Evolutionary conservation across 129 eudicot species (phyloP).

Genomic region (Pulicaria dysenterica): DNA sequence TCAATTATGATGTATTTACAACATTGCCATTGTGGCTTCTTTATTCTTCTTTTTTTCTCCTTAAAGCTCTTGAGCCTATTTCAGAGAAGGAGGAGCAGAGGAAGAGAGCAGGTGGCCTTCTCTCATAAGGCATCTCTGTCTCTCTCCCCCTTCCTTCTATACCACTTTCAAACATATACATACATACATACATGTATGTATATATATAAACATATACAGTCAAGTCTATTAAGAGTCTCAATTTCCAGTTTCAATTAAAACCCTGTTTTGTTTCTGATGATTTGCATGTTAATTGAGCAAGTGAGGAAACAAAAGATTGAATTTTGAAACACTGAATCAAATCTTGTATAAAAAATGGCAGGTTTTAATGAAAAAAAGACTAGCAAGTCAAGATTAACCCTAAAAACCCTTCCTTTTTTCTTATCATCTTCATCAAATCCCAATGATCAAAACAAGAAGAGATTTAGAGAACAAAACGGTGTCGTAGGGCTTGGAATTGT

Average conservation of each 20-base stretch:
- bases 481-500: constrained; percentile 77
- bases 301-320: constrained; percentile 14
- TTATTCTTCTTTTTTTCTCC: constrained; percentile 36
- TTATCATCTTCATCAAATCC: constrained; percentile 35
- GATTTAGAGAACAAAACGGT: constrained; percentile 54
- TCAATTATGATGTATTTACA: constrained; percentile 29
- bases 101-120: constrained; percentile 50
- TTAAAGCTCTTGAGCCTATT: constrained; percentile 37
- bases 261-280: constrained; percentile 32
- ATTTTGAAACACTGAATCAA: constrained; percentile 14
- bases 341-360: constrained; percentile 42
- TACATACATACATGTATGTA: neutral
- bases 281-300: constrained; percentile 26
- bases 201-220: constrained; percentile 4
- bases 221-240: constrained; percentile 20
- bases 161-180: neutral
- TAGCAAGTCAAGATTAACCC: constrained; percentile 50
- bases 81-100: constrained; percentile 47
- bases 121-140: constrained; percentile 47
- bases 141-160: constrained; percentile 35
- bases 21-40: constrained; percentile 34
- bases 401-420: constrained; percentile 59
- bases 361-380: constrained; percentile 34
- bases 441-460: constrained; percentile 42
- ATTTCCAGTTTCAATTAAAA: constrained; percentile 13